Evolutionary conservation across 2,329 filamentous ascomycete species (phyloP).

Genomic region (Colletotrichum simmondsii): DNA sequence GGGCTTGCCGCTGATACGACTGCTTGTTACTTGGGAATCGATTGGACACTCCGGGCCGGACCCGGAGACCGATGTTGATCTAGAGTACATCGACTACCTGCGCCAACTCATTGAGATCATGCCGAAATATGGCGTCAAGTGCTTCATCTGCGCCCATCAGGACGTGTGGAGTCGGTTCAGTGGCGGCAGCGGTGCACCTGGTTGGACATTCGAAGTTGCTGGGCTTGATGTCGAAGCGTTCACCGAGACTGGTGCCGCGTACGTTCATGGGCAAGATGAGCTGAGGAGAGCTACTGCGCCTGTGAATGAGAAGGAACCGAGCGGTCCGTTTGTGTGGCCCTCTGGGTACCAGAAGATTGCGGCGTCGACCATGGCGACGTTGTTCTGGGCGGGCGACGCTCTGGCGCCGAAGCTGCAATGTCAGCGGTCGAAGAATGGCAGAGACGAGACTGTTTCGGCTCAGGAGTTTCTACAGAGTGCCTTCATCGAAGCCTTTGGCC

Average conservation of each 20-base stretch:
- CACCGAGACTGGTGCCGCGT: slow-evolving; percentile 39
- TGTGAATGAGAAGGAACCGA: slow-evolving; percentile 44
- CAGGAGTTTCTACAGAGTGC: slow-evolving; percentile 45
- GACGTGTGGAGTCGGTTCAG: slow-evolving; percentile 56
- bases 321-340: slow-evolving; percentile 50
- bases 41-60: slow-evolving; percentile 47
- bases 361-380: slow-evolving; percentile 44
- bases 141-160: slow-evolving; percentile 55
- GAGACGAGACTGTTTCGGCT: slow-evolving; percentile 37
- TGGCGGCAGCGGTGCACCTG: slow-evolving; percentile 53
- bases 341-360: slow-evolving; percentile 51
- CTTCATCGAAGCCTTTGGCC: slow-evolving; percentile 47
- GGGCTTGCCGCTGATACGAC: slow-evolving; percentile 50
- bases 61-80: slow-evolving; percentile 45
- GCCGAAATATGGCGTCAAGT: slow-evolving; percentile 50
- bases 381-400: slow-evolving; percentile 42
- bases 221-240: slow-evolving; percentile 51
- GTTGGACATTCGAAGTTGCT: slow-evolving; percentile 54
- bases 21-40: slow-evolving; percentile 56
- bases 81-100: slow-evolving; percentile 52
- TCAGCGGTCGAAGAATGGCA: not conserved
- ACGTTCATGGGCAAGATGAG: slow-evolving; percentile 49
- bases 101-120: slow-evolving; percentile 49
- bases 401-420: slow-evolving; percentile 39
- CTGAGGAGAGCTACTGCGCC: slow-evolving; percentile 38